phyloP scores from a whole-genome alignment of 495 filamentous ascomycete species.

The Rusavskia elegans region DNA sequence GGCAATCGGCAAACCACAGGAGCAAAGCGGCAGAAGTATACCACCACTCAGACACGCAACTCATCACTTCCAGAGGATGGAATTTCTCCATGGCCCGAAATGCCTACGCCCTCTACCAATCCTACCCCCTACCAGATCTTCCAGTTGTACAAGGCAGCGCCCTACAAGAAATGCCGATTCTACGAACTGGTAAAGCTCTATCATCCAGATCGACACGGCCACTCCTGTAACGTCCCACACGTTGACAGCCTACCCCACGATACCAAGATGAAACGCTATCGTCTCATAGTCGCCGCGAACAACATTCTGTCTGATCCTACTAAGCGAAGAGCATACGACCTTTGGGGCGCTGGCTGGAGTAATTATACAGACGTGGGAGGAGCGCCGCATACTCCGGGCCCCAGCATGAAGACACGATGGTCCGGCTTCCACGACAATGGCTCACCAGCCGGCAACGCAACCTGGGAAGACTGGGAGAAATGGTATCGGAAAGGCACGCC shows the following conservation, averaged over 20 bases:
- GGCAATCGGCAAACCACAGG: too few species aligned
- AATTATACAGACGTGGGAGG: constrained; percentile 21
- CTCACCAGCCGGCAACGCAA: constrained; percentile 65
- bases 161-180: constrained; percentile 71
- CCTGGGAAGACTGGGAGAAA: constrained; percentile 97
- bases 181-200: constrained; percentile 90
- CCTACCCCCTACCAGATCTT: constrained; percentile 94
- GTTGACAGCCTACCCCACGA: constrained; percentile 24
- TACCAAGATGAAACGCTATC: constrained; percentile 68
- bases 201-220: constrained; percentile 63
- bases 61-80: neutral
- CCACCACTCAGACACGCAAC: neutral
- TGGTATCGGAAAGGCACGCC: constrained; percentile 48
- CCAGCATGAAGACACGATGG: constrained; percentile 17
- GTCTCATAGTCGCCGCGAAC: constrained; percentile 71
- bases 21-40: neutral
- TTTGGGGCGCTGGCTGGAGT: constrained; percentile 66
- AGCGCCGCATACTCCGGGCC: constrained; percentile 11
- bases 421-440: constrained; percentile 17
- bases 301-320: constrained; percentile 73
- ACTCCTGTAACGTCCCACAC: constrained; percentile 33
- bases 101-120: constrained; percentile 17
- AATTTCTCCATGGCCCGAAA: constrained; percentile 16
- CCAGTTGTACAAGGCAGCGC: constrained; percentile 37
- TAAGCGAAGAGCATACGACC: constrained; percentile 68